Evolutionary conservation across 768 basidiomycete genomes (phyloP).

Genomic region (Saitozyma podzolica): DNA sequence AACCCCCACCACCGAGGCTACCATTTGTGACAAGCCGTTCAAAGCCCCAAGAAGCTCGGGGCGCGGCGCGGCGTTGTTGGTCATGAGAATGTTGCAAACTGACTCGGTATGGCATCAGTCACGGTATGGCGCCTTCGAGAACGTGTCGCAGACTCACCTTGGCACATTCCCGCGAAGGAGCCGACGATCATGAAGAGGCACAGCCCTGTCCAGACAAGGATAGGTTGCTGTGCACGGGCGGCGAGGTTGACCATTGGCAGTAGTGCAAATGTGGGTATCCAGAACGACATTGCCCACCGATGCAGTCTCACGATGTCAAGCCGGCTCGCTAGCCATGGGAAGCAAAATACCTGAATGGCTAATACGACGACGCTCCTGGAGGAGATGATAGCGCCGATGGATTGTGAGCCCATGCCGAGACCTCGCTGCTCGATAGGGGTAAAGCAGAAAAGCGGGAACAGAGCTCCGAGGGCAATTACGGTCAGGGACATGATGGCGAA

Average conservation of each 20-base stretch:
- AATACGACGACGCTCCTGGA: conserved; percentile 24
- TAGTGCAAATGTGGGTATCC: conserved; percentile 27
- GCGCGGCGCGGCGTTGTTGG: conserved; percentile 33
- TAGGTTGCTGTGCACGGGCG: conserved; percentile 14
- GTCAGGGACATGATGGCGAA: conserved; percentile 30
- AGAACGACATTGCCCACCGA: conserved; percentile 21
- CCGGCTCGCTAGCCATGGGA: conserved; percentile 25
- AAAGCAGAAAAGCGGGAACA: conserved; percentile 37
- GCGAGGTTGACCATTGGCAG: conserved; percentile 32
- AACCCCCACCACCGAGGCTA: conserved; percentile 26
- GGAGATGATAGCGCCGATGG: conserved; percentile 29
- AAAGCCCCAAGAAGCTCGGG: conserved; percentile 27
- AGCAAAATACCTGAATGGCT: conserved; percentile 26
- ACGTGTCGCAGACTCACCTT: conserved; percentile 20
- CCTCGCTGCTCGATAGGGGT: conserved; percentile 32
- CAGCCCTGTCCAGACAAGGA: conserved; percentile 26
- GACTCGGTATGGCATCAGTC: background rate
- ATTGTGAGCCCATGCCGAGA: conserved; percentile 21
- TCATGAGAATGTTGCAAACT: conserved; percentile 39
- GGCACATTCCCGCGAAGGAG: conserved; percentile 30
- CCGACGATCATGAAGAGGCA: conserved; percentile 15
- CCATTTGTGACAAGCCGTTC: conserved; percentile 34
- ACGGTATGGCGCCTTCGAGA: too few relatives aligned
- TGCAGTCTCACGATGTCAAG: conserved; percentile 26
- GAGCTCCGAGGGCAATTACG: conserved; percentile 17